A percentile compares a stretch with the other conserved stretches of the same genome.
phyloP scores from a whole-genome alignment of 78 protist genomes.

The Carpediemonas membranifera region DNA sequence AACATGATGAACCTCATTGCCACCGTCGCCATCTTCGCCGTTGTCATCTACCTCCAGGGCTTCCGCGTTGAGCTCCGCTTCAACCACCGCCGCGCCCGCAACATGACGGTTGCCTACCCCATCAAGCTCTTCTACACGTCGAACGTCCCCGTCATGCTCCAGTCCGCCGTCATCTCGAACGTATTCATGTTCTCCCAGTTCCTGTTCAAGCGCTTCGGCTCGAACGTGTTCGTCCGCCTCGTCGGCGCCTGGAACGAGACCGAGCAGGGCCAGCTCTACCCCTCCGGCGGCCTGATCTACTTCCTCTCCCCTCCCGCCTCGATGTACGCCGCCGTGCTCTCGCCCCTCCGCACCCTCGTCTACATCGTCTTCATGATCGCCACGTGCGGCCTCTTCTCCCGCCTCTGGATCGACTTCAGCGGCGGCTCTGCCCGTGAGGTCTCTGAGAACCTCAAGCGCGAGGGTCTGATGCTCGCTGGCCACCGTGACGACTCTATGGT shows the following conservation, averaged over 20 bases:
- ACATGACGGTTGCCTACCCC: constrained; percentile 63
- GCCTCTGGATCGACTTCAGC: constrained; percentile 79
- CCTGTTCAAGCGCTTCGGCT: constrained; percentile 74
- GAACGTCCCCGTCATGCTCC: constrained; percentile 98
- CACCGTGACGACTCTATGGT: constrained; percentile 41
- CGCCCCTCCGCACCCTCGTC: constrained; percentile 90
- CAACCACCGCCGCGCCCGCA: constrained; percentile 33
- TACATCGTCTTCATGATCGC: constrained; percentile 81
- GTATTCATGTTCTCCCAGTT: constrained; percentile 91
- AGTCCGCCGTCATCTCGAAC: constrained; percentile 88
- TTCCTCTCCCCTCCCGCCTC: constrained; percentile 88
- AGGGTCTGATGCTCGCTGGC: constrained; percentile 59
- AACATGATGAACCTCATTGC: constrained; percentile 92
- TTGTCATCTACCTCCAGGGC: constrained; percentile 96
- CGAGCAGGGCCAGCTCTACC: constrained; percentile 34
- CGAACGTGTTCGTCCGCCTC: constrained; percentile 66
- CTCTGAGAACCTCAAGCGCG: constrained; percentile 78
- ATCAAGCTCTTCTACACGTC: constrained; percentile 99
- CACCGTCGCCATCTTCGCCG: constrained; percentile 86
- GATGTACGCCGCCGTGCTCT: constrained; percentile 34
- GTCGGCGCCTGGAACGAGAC: constrained; percentile 83
- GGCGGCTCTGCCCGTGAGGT: constrained; percentile 88
- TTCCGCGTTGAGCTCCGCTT: constrained; percentile 87
- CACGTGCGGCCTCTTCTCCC: constrained; percentile 94
- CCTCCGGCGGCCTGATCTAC: constrained; percentile 91